Evolutionary conservation across 228 moss, liverwort and hornwort species (phyloP).

Genomic region (Sphagnum magellanicum): DNA sequence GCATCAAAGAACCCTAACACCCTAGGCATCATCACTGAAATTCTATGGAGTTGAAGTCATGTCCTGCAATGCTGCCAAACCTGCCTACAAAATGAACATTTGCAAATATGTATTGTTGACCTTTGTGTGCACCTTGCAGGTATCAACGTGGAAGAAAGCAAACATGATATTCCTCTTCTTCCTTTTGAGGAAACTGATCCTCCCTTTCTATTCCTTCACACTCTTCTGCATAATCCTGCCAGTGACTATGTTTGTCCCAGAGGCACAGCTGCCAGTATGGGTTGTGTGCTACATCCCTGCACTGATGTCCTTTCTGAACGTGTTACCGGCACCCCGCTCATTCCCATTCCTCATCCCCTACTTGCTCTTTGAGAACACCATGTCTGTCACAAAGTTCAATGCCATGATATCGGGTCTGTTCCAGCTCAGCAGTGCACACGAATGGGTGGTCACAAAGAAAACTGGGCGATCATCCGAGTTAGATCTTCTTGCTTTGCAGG

Average conservation of each 20-base stretch:
- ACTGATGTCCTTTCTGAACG: constrained; percentile 93
- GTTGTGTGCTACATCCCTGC: constrained; percentile 97
- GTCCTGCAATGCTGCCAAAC: too few relatives aligned
- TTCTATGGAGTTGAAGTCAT: too few relatives aligned
- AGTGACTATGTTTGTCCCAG: constrained; percentile 96
- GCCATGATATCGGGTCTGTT: constrained; percentile 97
- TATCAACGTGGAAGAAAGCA: constrained; percentile 57
- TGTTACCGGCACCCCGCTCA: constrained; percentile 79
- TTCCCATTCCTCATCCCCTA: constrained; percentile 94
- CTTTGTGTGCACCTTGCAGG: constrained; percentile 30
- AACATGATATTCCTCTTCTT: constrained; percentile 90
- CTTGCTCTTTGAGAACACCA: constrained; percentile 92
- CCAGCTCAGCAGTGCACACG: constrained; percentile 81
- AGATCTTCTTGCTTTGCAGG: constrained; percentile 59
- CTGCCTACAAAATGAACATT: too few relatives aligned
- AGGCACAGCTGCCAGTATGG: constrained; percentile 88
- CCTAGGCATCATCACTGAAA: too few relatives aligned
- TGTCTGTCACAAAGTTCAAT: constrained; percentile 99
- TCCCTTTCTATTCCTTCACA: constrained; percentile 96
- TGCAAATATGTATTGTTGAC: too few relatives aligned
- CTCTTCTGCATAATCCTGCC: constrained; percentile 95
- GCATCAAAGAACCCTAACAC: too few relatives aligned
- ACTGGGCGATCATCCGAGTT: constrained; percentile 84
- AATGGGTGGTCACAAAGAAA: constrained; percentile 99
- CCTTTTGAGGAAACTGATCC: constrained; percentile 82